phyloP scores from a whole-genome alignment of 352 stramenopile species.

The Globisporangium acanthophoron region DNA sequence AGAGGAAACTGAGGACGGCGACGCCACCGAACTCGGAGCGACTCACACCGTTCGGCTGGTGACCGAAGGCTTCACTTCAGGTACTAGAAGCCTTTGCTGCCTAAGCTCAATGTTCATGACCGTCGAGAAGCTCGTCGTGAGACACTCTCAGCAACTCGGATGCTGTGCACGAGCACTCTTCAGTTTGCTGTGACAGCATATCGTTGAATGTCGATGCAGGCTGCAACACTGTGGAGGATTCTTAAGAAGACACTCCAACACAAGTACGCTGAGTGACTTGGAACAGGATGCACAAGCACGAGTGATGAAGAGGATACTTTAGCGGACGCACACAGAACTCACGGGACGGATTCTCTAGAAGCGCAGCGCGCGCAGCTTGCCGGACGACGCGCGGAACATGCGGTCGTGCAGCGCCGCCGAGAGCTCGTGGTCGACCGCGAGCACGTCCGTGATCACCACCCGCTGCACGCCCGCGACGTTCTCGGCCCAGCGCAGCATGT shows the following conservation, averaged over 20 bases:
- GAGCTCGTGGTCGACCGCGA: constrained; percentile 50
- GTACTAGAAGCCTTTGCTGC: no score
- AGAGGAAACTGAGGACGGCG: neutral
- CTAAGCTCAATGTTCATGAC: neutral
- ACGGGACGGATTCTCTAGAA: constrained; percentile 17
- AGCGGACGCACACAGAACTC: neutral
- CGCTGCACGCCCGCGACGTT: constrained; percentile 60
- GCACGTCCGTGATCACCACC: constrained; percentile 63
- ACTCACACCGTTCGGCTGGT: neutral
- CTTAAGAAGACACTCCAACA: no score
- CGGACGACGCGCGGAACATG: constrained; percentile 78
- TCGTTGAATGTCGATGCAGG: no score
- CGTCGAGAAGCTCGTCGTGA: no score
- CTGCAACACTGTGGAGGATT: no score
- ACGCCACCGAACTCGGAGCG: neutral
- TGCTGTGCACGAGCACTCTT: no score
- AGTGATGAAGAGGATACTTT: neutral
- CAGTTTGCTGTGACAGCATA: no score
- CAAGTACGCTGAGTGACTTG: no score
- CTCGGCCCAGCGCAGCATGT: constrained; percentile 81
- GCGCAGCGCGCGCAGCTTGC: constrained; percentile 51
- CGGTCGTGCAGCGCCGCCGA: constrained; percentile 74
- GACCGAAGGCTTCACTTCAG: no score
- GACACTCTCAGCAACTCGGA: no score
- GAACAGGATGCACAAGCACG: no score